Evolutionary conservation across 2,329 filamentous ascomycete genomes (phyloP), one percentile per base, ranked within the genome.

Genomic region (Fusarium paranaense): DNA sequence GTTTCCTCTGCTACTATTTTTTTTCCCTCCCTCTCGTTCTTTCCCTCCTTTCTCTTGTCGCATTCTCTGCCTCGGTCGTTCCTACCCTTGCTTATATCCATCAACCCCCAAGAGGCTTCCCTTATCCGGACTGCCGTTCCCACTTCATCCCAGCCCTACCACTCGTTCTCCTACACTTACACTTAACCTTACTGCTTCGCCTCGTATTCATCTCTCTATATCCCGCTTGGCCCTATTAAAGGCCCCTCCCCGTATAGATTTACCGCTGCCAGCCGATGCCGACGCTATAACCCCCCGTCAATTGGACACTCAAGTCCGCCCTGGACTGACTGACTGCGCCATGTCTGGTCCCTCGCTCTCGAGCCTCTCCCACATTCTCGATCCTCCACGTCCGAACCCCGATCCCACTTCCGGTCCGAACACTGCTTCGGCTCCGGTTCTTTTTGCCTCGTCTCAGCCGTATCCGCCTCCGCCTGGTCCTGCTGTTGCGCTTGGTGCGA

Each of bases 301-400:
- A n/a, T 54, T 33, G 59, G 42, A 57, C 35, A 38, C 30, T 32
- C 30, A 63, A 50, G 52, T 68, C 58, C 27, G 37, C 37, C 50
- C 33, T n/a, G 54, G 25, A 27, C 50, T 65, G 38, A 58, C 32
- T 63, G 76, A 63, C 59, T 69, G 67, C 66, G 66, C 69, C 66
- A 83, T 83, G 81, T 75, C 79, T 33, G 78, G 78, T 37, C 79
- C 79, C 50, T 80, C 78, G 38, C 76, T 81, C 58, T 80, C 80
- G 22, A 72, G 60, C 63, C 63, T 70, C 16, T 73, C 76, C 37
- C 80, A 81, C 45, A 79, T 81, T 59, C 78, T 82, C 63, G 76
- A 81, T 58, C 73, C 77, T 81, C 72, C 79, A 60, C 74, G 71
- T 54, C 78, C 79, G 47, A 61, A 64, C 11, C 61, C 76, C 25